Base-by-base conservation (phyloP, 2,329 filamentous ascomycete species). In the Didymella pomorum region DNA sequence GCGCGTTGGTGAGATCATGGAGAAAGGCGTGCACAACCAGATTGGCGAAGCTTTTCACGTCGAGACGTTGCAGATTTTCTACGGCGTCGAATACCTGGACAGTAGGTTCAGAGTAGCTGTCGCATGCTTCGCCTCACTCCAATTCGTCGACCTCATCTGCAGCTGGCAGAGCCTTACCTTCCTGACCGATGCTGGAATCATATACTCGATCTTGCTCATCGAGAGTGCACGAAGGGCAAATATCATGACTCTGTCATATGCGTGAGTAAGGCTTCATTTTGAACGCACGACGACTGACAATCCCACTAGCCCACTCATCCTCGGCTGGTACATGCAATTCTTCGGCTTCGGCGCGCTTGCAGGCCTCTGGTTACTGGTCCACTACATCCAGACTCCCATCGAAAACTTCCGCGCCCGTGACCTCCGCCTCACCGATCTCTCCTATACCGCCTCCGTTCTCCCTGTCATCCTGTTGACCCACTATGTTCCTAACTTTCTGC, bases 111-210 rank as follows among this genome's bases (percentile, higher is more conserved):
- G 52, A 39, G 47, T 33, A 4, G 50, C 61, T 10, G 44, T 42
- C 8, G 63, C 58, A n/a, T 60, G 43, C 20, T 65, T 63, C 11
- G 52, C 63, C 23, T 63, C 63, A 1, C 49, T 61, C 18, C 60
- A 63, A n/a, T 61, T 63, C 14, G 52, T 61, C 18, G 55, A 66
- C 28, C 20, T 52, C 1, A 29, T 59, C 14, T 46, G 51, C 41
- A 58, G 52, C 43, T 66, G 63, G 63, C 61, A 66, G 18, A 21
- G 39, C 2, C 46, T 61, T n/a, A 64, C 42, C 23, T 64, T 64
- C 31, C 50, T 66, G 4, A 58, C 52, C 12, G 61, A 66, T 35
- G 6, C 37, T 29, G 63, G 61, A 0, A 25, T 60, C 4, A 11
- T 66, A 1, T 66, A 66, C 45, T 46, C 49, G 0, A 59, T 66